A percentile compares a stretch with the other conserved stretches of the same genome.
Evolutionary conservation across 1,284 basidiomycete genomes (phyloP).

Genomic region (Irpex rosettiformis): DNA sequence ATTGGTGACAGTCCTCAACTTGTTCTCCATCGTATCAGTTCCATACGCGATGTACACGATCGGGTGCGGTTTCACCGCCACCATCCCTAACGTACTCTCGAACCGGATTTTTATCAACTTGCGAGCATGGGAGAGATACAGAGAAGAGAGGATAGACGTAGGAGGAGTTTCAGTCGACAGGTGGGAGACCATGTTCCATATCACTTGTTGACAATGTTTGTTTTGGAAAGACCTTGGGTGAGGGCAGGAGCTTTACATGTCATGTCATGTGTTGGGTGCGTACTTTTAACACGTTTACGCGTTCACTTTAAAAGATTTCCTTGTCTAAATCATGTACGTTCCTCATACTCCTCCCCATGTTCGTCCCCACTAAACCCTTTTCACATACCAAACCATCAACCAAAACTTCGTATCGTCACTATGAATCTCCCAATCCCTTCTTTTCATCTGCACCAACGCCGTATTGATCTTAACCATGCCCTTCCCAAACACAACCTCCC

Average conservation of each 20-base stretch:
- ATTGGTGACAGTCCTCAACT: constrained; percentile 10
- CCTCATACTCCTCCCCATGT: not conserved
- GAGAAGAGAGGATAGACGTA: constrained; percentile 14
- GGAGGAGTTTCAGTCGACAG: constrained; percentile 12
- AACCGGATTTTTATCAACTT: constrained; percentile 18
- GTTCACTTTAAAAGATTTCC: not conserved
- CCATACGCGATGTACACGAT: constrained; percentile 13
- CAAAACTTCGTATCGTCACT: constrained; percentile 14
- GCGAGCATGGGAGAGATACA: constrained; percentile 10
- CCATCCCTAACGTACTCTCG: constrained; percentile 15
- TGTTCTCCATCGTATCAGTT: constrained; percentile 6
- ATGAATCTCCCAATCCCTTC: constrained; percentile 7
- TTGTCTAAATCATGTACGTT: not conserved
- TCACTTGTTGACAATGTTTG: constrained; percentile 2
- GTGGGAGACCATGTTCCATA: constrained; percentile 20
- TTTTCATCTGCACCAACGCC: constrained; percentile 7
- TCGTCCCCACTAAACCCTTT: constrained; percentile 17
- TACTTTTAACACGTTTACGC: not conserved
- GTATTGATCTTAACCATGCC: constrained; percentile 35
- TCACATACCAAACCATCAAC: constrained; percentile 27
- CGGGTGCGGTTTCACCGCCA: constrained; percentile 14
- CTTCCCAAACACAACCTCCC: constrained; percentile 39
- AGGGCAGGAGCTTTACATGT: no score
- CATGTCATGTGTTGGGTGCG: not conserved
- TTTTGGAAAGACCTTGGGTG: not conserved